Conservation (phyloP, 208 protist genomes). For the Novymonas esmeraldas region DNA sequence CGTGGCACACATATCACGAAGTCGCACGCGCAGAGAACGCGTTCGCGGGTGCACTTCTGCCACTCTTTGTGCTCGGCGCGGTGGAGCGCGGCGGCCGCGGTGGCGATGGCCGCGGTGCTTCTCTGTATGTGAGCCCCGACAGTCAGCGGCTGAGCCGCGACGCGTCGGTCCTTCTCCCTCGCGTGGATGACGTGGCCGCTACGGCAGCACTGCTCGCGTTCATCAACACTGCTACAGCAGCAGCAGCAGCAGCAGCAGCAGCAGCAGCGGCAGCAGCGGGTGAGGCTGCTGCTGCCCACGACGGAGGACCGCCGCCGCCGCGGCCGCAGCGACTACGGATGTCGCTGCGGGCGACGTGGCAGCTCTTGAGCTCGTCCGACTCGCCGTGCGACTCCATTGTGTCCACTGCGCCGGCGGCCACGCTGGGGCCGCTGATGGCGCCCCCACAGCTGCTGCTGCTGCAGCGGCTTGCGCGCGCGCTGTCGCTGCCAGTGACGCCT, state of each 20-base stretch:
- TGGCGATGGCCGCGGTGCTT: neutral
- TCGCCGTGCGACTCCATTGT: conserved; percentile 2
- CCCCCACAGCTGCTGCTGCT: neutral
- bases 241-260: neutral
- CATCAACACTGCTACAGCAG: too few relatives aligned
- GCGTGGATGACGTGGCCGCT: neutral
- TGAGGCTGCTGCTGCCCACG: neutral
- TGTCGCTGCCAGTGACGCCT: neutral
- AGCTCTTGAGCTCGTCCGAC: neutral
- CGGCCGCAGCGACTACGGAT: neutral
- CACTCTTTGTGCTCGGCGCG: conserved; percentile 12
- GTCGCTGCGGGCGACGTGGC: neutral
- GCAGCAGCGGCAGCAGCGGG: neutral
- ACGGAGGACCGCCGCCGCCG: neutral
- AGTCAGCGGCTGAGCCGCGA: neutral
- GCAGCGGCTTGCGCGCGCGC: neutral
- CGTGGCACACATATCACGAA: conserved; percentile 6
- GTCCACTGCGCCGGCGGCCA: neutral
- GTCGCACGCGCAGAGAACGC: conserved; percentile 2
- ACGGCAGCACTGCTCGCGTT: too few relatives aligned
- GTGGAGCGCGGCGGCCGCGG: neutral
- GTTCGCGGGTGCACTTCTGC: conserved; percentile 7
- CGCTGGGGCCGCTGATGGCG: conserved; percentile 1
- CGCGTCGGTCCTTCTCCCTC: neutral
- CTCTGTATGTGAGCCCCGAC: neutral